These are phyloP conservation scores for Davidsoniella neocaledoniae DNA, from an alignment of 2,329 filamentous ascomycete species.

Conservation along the genomic window DNA sequence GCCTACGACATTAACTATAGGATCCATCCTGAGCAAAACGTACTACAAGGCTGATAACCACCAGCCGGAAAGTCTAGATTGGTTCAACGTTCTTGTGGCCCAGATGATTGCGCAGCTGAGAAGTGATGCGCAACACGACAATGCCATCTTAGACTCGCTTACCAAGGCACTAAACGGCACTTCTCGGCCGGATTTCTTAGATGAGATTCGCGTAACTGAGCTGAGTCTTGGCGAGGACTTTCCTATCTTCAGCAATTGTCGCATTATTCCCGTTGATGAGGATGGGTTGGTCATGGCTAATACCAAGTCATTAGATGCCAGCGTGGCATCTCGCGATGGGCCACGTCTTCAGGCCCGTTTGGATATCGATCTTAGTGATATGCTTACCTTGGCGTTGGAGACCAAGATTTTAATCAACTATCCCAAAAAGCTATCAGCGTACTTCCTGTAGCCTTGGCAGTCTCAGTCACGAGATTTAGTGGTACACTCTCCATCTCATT, in stretches of 20 bases:
- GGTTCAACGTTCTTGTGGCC: conserved; percentile 95
- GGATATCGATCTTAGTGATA: conserved; percentile 93
- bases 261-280: conserved; percentile 80
- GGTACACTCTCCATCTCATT: conserved; percentile 89
- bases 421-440: conserved; percentile 74
- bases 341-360: conserved; percentile 79
- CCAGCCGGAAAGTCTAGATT: conserved; percentile 90
- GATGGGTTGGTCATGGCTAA: conserved; percentile 45
- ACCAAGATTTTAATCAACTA: conserved; percentile 92
- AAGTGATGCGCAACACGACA: conserved; percentile 79
- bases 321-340: conserved; percentile 40
- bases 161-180: conserved; percentile 77
- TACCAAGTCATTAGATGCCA: conserved; percentile 34
- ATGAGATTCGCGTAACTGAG: conserved; percentile 86
- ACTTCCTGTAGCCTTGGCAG: conserved; percentile 76
- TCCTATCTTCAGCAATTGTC: conserved; percentile 95
- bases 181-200: conserved; percentile 75
- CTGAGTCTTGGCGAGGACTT: conserved; percentile 92
- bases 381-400: conserved; percentile 86
- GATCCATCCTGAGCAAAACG: conserved; percentile 85
- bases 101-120: conserved; percentile 94
- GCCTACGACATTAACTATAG: conserved; percentile 66
- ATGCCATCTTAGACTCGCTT: conserved; percentile 72
- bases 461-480: conserved; percentile 85
- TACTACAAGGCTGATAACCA: conserved; percentile 95